Conservation (phyloP, 2,329 filamentous ascomycete genomes). For the Talaromyces sp. region DNA sequence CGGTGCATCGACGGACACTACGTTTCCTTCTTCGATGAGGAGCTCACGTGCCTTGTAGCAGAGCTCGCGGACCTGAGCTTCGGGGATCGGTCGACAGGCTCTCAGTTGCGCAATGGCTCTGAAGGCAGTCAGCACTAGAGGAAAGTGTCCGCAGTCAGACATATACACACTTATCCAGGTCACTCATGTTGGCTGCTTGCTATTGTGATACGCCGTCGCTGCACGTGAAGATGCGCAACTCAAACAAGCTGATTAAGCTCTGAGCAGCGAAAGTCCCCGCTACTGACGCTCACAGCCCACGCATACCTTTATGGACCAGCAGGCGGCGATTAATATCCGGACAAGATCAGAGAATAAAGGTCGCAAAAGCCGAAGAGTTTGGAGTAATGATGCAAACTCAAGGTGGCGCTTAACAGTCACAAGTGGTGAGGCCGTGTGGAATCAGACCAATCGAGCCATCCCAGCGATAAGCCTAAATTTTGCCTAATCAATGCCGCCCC, state of each 20-base stretch:
- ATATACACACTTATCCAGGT: conserved; percentile 73
- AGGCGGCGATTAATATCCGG: not conserved
- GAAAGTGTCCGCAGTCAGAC: not conserved
- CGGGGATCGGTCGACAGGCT: conserved; percentile 92
- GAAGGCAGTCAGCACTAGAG: conserved; percentile 16
- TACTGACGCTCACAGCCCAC: conserved; percentile 8
- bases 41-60: conserved; percentile 97
- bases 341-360: not conserved
- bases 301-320: conserved; percentile 13
- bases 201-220: conserved; percentile 21
- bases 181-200: conserved; percentile 65
- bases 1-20: conserved; percentile 89
- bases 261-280: conserved; percentile 12
- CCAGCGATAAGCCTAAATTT: conserved; percentile 11
- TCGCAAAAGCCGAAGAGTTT: not conserved
- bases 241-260: conserved; percentile 15
- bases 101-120: conserved; percentile 94
- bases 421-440: not conserved
- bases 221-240: conserved; percentile 16
- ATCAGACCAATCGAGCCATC: conserved; percentile 8
- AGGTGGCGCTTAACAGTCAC: not conserved
- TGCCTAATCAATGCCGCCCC: conserved; percentile 6
- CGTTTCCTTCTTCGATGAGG: conserved; percentile 94
- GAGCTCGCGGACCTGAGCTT: conserved; percentile 89
- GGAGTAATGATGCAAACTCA: not conserved